A percentile compares a stretch with the other conserved stretches of the same genome.
Evolutionary conservation across 306 rosid genomes (phyloP).

Genomic region (Vigna mungo): DNA sequence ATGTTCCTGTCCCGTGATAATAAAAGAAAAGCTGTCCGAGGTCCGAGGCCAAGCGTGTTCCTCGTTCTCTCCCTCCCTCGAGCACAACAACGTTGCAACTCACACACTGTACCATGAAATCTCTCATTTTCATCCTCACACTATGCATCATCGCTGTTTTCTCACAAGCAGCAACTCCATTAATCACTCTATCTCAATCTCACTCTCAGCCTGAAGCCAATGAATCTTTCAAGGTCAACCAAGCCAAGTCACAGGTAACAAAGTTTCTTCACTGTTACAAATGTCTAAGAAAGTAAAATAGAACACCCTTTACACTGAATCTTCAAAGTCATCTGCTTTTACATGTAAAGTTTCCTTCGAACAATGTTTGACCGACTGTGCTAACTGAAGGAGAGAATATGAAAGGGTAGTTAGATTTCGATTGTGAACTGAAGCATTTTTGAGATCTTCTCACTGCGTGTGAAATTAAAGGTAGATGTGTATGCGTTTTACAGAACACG

Average conservation of each 20-base stretch:
- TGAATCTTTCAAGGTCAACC: constrained; percentile 40
- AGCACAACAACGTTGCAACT: neutral
- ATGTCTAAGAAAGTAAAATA: neutral
- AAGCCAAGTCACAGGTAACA: constrained; percentile 34
- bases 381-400: neutral
- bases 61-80: neutral
- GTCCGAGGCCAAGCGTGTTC: neutral
- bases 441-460: constrained; percentile 24
- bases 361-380: neutral
- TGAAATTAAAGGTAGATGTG: constrained; percentile 7
- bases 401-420: neutral
- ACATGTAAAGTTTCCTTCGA: neutral
- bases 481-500: constrained; percentile 48
- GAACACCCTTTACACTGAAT: neutral
- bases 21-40: neutral
- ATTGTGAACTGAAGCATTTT: constrained; percentile 12
- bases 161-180: constrained; percentile 25
- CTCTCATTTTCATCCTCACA: neutral
- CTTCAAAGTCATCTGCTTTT: neutral
- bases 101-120: constrained; percentile 17
- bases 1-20: neutral
- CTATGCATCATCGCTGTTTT: constrained; percentile 40
- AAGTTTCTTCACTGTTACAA: neutral
- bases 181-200: neutral
- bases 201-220: constrained; percentile 23